Base-by-base conservation (phyloP, 2,329 filamentous ascomycete species). In the Aspergillus amoenus region DNA sequence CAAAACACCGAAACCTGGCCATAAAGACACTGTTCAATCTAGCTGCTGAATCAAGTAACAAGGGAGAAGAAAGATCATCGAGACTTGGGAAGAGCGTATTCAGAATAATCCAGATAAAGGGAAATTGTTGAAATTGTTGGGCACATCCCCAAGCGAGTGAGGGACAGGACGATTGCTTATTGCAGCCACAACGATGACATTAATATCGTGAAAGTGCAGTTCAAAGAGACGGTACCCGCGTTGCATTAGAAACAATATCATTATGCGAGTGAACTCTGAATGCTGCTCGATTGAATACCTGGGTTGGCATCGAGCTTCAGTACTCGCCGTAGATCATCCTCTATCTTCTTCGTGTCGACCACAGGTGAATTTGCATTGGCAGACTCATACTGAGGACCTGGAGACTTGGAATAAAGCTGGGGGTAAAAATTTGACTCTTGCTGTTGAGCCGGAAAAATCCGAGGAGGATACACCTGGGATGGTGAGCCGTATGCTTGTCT, bases 241-340 rank as follows among this genome's bases (percentile, higher is more conserved):
- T 52, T 51, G 37, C 30, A 52, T n/a, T 9, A 22, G 12, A 42
- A 57, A 45, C 22, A 42, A 32, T 40, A 12, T 27, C 8, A 22
- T 70, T 55, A 73, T 40, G 70, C 69, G 39, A 68, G 65, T 34
- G 68, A 71, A 56, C 73, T 75, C 45, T 72, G 72, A 21, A 74
- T 66, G 21, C 67, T 66, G 52, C 61, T 69, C 4, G 68, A 57
- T 39, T 66, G 61, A 49, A 73, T 64, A 21, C 66, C 64, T 22
- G 68, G 55, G 32, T 65, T 61, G 40, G 67, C 67, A 64, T 76
- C 72, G 53, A 81, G 68, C 56, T 80, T 80, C 66, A 81, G 61
- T 32, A 80, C 77, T 30, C 77, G 71, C 30, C 78, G 74, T 52
- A 81, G 64, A 66, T 80, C 77, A 66, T 80, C 78, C 62, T 80